Conservation (phyloP, 352 stramenopile species). For the Pelagophyceae sp. region DNA sequence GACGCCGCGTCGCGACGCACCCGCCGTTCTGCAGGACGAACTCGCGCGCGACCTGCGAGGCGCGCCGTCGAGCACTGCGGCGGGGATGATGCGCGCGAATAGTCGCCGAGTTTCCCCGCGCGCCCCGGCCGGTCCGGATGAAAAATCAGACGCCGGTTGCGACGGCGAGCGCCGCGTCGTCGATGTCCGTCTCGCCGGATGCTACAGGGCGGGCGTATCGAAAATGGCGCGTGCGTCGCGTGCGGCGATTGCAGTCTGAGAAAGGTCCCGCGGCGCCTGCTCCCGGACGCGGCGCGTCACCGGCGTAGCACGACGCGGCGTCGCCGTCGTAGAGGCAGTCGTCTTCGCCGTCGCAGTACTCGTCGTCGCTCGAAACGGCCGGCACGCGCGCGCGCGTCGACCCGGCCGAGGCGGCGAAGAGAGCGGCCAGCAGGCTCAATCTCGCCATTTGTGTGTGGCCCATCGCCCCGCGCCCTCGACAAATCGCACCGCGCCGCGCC, state of each 20-base stretch:
- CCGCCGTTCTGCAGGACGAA: background rate
- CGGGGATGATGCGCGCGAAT: background rate
- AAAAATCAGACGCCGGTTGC: background rate
- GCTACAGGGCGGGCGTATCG: too few species aligned
- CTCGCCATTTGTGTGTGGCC: background rate
- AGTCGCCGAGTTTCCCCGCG: too few species aligned
- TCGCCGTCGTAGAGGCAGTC: background rate
- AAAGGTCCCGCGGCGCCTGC: too few species aligned
- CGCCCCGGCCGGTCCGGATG: too few species aligned
- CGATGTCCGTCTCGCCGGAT: background rate
- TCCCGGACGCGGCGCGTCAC: too few species aligned
- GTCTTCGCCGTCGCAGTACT: background rate
- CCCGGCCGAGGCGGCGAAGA: background rate
- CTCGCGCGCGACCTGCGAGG: background rate
- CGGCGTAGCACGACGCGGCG: background rate
- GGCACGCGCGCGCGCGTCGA: background rate
- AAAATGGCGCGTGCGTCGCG: too few species aligned
- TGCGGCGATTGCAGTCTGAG: too few species aligned
- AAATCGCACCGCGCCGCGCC: too few species aligned
- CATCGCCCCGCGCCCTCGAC: background rate
- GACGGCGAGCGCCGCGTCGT: background rate
- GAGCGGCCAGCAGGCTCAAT: background rate
- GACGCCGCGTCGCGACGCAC: background rate
- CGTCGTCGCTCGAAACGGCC: too few species aligned
- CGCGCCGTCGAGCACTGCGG: background rate